Evolutionary conservation across 768 basidiomycete species (phyloP).

Genomic region (Austroboletus festivus): DNA sequence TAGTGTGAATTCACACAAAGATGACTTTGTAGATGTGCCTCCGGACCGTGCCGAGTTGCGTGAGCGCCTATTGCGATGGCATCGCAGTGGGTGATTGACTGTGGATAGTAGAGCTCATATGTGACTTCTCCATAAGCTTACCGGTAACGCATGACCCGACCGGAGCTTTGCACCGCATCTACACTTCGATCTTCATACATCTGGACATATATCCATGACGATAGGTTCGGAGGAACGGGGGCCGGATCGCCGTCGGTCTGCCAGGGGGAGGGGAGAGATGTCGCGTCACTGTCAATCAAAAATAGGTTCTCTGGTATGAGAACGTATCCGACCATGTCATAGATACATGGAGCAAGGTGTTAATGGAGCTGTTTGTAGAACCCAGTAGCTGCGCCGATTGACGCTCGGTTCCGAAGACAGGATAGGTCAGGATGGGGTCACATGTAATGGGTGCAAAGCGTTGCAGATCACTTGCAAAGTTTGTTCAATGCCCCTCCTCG

Average conservation of each 20-base stretch:
- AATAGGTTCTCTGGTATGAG: not conserved
- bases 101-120: not conserved
- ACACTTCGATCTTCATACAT: not conserved
- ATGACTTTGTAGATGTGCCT: not conserved
- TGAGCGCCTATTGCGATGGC: not conserved
- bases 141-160: not conserved
- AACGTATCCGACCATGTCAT: not conserved
- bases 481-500: not conserved
- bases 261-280: not conserved
- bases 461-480: not conserved
- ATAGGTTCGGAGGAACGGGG: not conserved
- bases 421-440: not conserved
- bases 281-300: slow-evolving; percentile 5
- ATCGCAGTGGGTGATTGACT: not conserved
- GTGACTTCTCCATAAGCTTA: not conserved
- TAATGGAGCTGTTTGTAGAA: not conserved
- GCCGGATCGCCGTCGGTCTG: not conserved
- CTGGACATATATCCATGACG: not conserved
- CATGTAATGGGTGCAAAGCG: not conserved
- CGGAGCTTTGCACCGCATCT: not conserved
- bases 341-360: not conserved
- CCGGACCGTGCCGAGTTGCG: not conserved
- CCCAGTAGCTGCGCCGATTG: not conserved
- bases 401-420: not conserved
- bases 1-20: no score